Base-by-base conservation (phyloP, 331 rosid species). In the Cydonia oblonga region DNA sequence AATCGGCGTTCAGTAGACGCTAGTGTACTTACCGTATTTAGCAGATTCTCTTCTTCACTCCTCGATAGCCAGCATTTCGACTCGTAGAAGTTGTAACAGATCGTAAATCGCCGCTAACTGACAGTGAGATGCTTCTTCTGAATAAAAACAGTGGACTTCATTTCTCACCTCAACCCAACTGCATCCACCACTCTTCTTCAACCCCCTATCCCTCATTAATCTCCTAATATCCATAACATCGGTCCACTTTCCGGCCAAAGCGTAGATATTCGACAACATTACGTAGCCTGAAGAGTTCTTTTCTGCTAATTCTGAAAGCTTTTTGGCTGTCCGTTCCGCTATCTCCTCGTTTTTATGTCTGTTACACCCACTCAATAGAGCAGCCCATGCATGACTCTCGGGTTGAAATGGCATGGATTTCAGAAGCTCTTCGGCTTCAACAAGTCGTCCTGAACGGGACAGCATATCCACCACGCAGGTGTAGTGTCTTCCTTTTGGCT, bases 381-480 rank as follows among this genome's bases (percentile, higher is more conserved):
- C 72, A 40, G 76, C 73, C 83, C 76, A 75, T 4, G 69, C 64
- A 67, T 58, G 64, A 25, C 69, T 70, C 49, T 80, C 80, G 5
- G 80, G 69, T 33, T 80, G 52, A 4, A 70, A 26, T 26, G 76
- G 80, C 76, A 75, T 70, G 46, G 42, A 69, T 8, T 42, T 66
- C 66, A 80, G 58, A 18, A 75, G 42, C 22, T 70, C 30, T 35
- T 75, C 79, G 0, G 76, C 83, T 59, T 80, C 83, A 25, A 42
- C 25, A 12, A 75, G 76, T 7, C 19, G 44, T 25, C 80, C 83
- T 9, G 73, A 57, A 8, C 83, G 80, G 62, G 76, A 68, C 6
- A 80, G 80, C 29, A 80, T 70, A 51, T 80, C 83, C 16, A 75
- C 80, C 73, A 75, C 29, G 28, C 80, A 80, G 5, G 76, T 57